Percentiles rank a stretch among this genome's conserved stretches.
These are phyloP conservation scores for Pseudogymnoascus sp. DNA, from an alignment of 2,329 filamentous ascomycete species.

Conservation along the genomic window DNA sequence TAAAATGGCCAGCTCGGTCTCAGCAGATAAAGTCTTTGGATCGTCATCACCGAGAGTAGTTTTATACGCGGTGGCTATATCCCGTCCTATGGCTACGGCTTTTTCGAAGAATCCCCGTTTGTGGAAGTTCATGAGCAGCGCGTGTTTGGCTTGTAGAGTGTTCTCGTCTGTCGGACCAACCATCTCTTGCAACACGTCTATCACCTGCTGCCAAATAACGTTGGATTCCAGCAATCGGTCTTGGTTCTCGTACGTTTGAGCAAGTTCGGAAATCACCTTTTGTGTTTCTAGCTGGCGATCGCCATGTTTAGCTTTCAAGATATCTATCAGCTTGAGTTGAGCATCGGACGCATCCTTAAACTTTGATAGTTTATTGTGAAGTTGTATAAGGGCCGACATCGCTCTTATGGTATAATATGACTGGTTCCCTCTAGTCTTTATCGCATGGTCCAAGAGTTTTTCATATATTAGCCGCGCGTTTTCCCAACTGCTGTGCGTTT, in stretches of 20 bases:
- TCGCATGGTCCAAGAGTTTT: neutral
- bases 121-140: neutral
- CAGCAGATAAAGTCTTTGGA: neutral
- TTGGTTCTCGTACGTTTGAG: neutral
- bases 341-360: neutral
- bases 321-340: neutral
- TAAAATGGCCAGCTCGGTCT: neutral
- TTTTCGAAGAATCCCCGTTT: neutral
- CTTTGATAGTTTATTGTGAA: neutral
- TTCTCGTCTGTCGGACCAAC: neutral
- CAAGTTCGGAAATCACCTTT: neutral
- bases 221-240: neutral
- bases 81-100: neutral
- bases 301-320: neutral
- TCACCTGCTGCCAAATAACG: neutral
- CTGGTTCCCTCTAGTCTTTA: neutral
- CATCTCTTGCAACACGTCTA: neutral
- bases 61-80: neutral
- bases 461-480: neutral
- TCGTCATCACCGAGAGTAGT: neutral
- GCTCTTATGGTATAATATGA: neutral
- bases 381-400: neutral
- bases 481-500: neutral
- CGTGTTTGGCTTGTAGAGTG: neutral
- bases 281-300: neutral